Percentiles rank a stretch among this genome's conserved stretches.
phyloP scores from a whole-genome alignment of 768 basidiomycete genomes.

The Kwoniella newhampshirensis region DNA sequence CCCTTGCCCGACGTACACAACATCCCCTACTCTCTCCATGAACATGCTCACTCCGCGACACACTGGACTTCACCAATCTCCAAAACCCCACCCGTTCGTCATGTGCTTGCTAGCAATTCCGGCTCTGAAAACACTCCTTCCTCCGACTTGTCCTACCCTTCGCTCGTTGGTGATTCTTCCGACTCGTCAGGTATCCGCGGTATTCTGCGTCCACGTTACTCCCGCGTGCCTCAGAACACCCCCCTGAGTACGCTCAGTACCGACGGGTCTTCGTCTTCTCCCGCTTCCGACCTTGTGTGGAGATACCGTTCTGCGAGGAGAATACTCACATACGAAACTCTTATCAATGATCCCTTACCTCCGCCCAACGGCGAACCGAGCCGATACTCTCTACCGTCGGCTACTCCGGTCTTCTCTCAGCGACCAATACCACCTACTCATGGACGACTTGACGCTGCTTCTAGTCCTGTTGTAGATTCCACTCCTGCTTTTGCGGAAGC shows the following conservation, averaged over 20 bases:
- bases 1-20: neutral
- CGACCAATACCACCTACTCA: no score
- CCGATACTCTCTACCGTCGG: neutral
- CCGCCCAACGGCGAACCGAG: conserved; percentile 12
- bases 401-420: no score
- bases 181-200: conserved; percentile 9
- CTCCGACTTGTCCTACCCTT: neutral
- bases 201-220: neutral
- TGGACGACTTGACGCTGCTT: no score
- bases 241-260: conserved; percentile 3
- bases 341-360: conserved; percentile 13
- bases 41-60: neutral
- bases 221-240: conserved; percentile 5
- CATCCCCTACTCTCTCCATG: neutral
- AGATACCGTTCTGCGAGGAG: neutral
- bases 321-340: conserved; percentile 7
- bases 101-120: no score
- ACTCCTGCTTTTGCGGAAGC: neutral
- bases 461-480: neutral
- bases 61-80: no score
- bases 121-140: conserved; percentile 1
- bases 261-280: neutral
- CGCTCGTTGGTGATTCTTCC: conserved; percentile 1
- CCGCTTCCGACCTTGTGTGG: neutral
- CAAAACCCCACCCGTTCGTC: no score